Base-by-base conservation (phyloP, 2,329 filamentous ascomycete genomes). In the Amphichorda felina region DNA sequence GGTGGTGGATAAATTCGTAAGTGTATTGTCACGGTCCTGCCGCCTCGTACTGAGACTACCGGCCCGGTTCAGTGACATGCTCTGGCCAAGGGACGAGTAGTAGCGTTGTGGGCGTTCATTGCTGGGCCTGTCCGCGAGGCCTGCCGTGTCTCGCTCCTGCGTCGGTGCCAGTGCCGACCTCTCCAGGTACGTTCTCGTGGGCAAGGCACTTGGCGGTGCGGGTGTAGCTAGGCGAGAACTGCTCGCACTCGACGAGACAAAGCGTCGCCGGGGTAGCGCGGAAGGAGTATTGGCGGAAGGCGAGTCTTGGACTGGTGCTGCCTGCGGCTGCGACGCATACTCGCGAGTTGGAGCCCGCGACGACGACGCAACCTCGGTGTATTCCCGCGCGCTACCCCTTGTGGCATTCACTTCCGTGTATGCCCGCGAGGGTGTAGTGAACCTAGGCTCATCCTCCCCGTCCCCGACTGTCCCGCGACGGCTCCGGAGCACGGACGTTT, bases 401-500 rank as follows among this genome's bases (percentile, higher is more conserved):
- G 63, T 40, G 42, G 54, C 47, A 19, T 59, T 64, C 35, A 68
- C 61, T 40, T 80, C 75, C 1, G 73, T 78, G 25, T 61, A 56
- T 4, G 73, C 72, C 17, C 76, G 63, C 4, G 75, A 77, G 1
- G 73, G 72, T 3, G 68, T 62, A n/a, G 70, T 66, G 42, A 70
- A 64, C 22, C 63, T 58, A n/a, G 49, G 31, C 33, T 69, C 66
- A 2, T 72, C 66, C 9, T 69, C 66, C 2, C 71, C 61, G 22
- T 66, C 61, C 11, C 62, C 62, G 21, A 63, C 50, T 25, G 66
- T 66, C 10, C 56, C 59, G 26, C 68, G 60, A 17, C 69, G 61
- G 28, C 54, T 55, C 34, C 68, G 64, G 25, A 71, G 46, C 5
- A 68, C 40, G 27, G 63, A 61, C 24, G 63, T 64, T 18, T 48